Base-by-base conservation (phyloP, 495 filamentous ascomycete genomes). In the Penicillium paxilli region DNA sequence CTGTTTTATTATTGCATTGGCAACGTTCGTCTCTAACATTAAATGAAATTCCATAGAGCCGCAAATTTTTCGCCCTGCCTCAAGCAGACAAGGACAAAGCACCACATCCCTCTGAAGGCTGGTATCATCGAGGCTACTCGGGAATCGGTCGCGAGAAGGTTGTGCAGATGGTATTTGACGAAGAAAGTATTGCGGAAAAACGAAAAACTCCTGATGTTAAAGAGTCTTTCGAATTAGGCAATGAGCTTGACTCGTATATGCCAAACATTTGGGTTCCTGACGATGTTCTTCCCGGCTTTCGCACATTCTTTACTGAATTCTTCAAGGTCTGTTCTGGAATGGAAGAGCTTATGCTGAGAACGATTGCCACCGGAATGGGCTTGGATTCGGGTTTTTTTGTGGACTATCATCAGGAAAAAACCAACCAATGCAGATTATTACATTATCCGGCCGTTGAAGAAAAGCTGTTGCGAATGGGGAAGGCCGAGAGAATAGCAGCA, bases 181-280 rank as follows among this genome's bases (percentile, higher is more conserved):
- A 51, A 5, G 38, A 52, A 46, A 44, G 38, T 8, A 50, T 23
- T 32, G 21, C 22, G 3, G 40, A 53, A 12, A 45, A 52, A 48
- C 48, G 55, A 5, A 45, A 47, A 22, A 44, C 45, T 5, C 42
- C 55, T 2, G 48, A 58, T 30, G 41, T 52, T 5, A 58, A 58
- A 75, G 83, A 86, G 65, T 79, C 73, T 57, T 85, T 78, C 59
- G 83, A 86, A 51, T 77, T 78, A 25, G 82, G 81, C 2, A 81
- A 75, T 48, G 70, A 79, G 46, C 59, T 70, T 1, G 76, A 78
- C 47, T 26, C 51, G 10, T 52, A 64, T 19, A 76, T 82, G 57
- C 78, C 79, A 9, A 86, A 85, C 46, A 69, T 83, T 37, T 85
- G 83, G 83, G 57, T 81, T 5, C 81, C 81, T 1, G 73, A 82